Evolutionary conservation across 495 filamentous ascomycete species (phyloP).

Genomic region (Staphylotrichum tortipilum): DNA sequence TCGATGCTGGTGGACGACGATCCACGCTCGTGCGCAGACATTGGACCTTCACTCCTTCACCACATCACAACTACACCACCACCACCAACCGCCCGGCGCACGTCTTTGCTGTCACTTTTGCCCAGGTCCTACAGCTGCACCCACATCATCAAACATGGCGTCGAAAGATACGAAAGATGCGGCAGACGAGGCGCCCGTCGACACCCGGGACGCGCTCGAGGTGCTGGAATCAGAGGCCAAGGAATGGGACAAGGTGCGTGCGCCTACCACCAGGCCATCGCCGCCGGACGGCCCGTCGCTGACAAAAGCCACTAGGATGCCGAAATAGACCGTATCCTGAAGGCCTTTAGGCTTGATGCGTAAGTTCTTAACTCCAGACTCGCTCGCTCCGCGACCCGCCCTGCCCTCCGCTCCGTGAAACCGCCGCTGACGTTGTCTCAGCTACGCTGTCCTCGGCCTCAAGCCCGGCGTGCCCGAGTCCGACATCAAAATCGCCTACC

Average conservation of each 20-base stretch:
- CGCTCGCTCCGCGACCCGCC: too few species aligned
- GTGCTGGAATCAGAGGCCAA: slow-evolving; percentile 78
- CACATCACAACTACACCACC: too few species aligned
- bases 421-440: too few species aligned
- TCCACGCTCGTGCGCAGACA: too few species aligned
- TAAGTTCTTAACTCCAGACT: too few species aligned
- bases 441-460: slow-evolving; percentile 90
- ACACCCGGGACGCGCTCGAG: slow-evolving; percentile 59
- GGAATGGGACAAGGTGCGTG: slow-evolving; percentile 70
- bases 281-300: not conserved
- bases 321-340: slow-evolving; percentile 89
- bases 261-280: not conserved
- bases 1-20: too few species aligned
- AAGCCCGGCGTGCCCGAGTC: slow-evolving; percentile 91
- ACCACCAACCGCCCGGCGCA: too few species aligned
- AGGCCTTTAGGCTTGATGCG: slow-evolving; percentile 85
- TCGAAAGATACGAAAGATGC: slow-evolving; percentile 17
- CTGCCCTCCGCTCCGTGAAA: too few species aligned
- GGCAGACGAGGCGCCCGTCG: slow-evolving; percentile 11
- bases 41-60: too few species aligned
- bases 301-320: slow-evolving; percentile 57
- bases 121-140: not conserved
- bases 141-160: slow-evolving; percentile 7
- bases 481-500: slow-evolving; percentile 90
- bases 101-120: too few species aligned